A percentile compares a stretch with the other conserved stretches of the same genome.
Conservation (phyloP, 805 yeast species). For the Cyberlindnera xishuangbannaensis region DNA sequence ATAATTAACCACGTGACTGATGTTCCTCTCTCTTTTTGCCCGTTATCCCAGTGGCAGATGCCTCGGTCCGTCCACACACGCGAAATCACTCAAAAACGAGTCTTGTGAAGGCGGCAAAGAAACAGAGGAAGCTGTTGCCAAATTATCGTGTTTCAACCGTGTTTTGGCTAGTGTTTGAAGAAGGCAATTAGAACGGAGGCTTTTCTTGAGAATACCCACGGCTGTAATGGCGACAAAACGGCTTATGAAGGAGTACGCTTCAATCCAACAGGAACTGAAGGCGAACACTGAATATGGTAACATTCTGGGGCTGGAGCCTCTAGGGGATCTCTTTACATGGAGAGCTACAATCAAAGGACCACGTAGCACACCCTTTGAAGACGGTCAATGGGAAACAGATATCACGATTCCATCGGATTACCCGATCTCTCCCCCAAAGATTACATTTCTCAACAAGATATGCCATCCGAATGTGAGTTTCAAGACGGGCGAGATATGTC, state of each 20-base stretch:
- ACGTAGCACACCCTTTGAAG: slow-evolving; percentile 42
- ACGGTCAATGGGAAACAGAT: slow-evolving; percentile 45
- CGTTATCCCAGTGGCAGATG: no score
- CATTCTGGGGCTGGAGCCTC: slow-evolving; percentile 41
- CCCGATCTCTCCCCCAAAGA: slow-evolving; percentile 55
- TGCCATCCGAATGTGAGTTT: slow-evolving; percentile 48
- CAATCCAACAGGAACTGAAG: slow-evolving; percentile 26
- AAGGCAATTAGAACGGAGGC: no score
- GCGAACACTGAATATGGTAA: slow-evolving; percentile 20
- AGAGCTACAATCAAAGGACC: slow-evolving; percentile 47
- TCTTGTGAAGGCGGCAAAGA: no score
- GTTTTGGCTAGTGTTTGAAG: no score
- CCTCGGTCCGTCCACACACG: no score
- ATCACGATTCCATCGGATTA: slow-evolving; percentile 43
- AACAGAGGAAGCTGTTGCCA: no score
- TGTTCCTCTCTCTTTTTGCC: no score
- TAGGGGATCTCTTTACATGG: slow-evolving; percentile 47
- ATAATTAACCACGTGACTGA: no score
- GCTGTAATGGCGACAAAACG: slow-evolving; percentile 29
- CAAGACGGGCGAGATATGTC: slow-evolving; percentile 61
- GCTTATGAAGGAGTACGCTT: slow-evolving; percentile 32
- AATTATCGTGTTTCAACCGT: no score
- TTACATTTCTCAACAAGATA: slow-evolving; percentile 37
- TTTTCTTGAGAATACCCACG: no score
- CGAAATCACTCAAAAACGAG: no score